Conservation (phyloP, 2,329 filamentous ascomycete species). For the Penicillium sp. region DNA sequence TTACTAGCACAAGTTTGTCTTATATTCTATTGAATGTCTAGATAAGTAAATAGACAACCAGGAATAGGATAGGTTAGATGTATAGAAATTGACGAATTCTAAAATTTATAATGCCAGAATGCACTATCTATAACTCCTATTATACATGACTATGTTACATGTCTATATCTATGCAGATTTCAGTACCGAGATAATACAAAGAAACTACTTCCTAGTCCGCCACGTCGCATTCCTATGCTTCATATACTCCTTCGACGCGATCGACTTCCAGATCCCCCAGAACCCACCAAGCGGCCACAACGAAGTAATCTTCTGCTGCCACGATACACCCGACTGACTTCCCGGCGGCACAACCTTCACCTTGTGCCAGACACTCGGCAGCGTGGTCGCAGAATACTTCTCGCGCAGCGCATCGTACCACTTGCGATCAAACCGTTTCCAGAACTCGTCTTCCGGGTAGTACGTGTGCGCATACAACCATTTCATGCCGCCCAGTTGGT, state of each 20-base stretch:
- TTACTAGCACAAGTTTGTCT: too few relatives aligned
- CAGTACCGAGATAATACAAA: not conserved
- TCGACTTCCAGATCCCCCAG: conserved; percentile 16
- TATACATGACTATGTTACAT: not conserved
- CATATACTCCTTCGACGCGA: conserved; percentile 13
- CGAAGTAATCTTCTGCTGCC: conserved; percentile 13
- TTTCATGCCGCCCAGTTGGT: conserved; percentile 70
- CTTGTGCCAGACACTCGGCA: conserved; percentile 37
- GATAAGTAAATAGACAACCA: too few relatives aligned
- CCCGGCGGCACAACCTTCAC: conserved; percentile 18
- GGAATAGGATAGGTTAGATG: too few relatives aligned
- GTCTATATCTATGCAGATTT: not conserved
- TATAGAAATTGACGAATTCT: not conserved
- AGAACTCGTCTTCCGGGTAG: conserved; percentile 60
- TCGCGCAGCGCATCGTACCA: conserved; percentile 35
- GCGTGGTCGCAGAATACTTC: conserved; percentile 34
- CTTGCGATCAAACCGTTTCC: conserved; percentile 38
- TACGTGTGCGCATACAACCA: conserved; percentile 86
- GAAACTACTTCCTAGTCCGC: conserved; percentile 7
- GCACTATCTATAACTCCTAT: conserved; percentile 1
- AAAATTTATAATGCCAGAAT: not conserved
- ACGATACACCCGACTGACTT: conserved; percentile 13
- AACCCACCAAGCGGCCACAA: conserved; percentile 11
- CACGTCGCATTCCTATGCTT: conserved; percentile 14
- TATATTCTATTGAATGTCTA: too few relatives aligned